A percentile compares a stretch with the other conserved stretches of the same genome.
These are phyloP conservation scores for Gynostemma pentaphyllum DNA, from an alignment of 306 rosid genomes.

Conservation along the genomic window DNA sequence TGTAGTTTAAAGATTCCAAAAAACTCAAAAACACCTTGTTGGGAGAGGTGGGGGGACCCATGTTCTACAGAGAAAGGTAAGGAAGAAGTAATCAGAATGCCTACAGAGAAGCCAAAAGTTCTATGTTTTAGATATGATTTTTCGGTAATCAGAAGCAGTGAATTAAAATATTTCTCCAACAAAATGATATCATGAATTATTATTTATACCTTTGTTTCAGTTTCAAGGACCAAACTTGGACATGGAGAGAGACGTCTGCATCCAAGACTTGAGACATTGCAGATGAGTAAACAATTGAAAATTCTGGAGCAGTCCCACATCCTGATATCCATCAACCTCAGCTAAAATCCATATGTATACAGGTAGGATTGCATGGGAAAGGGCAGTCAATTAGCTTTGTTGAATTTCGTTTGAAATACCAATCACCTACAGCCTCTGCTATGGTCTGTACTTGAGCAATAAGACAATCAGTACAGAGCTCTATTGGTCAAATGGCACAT, in stretches of 20 bases:
- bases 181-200: neutral
- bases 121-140: neutral
- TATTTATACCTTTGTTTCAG: slow-evolving; percentile 8
- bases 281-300: neutral
- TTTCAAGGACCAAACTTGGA: neutral
- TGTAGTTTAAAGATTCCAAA: slow-evolving; percentile 1
- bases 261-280: neutral
- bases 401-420: slow-evolving; percentile 51
- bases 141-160: neutral
- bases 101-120: neutral
- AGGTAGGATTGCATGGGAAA: slow-evolving; percentile 88
- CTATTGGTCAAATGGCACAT: neutral
- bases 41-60: neutral
- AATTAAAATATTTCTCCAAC: neutral
- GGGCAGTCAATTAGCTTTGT: slow-evolving; percentile 66
- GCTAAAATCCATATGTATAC: slow-evolving; percentile 48
- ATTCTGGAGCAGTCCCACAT: slow-evolving; percentile 1
- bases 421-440: slow-evolving; percentile 80
- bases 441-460: slow-evolving; percentile 52
- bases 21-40: neutral
- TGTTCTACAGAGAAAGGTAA: neutral
- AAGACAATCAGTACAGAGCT: slow-evolving; percentile 1
- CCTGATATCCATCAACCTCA: slow-evolving; percentile 12
- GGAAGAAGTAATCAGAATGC: neutral
- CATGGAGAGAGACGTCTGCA: neutral